phyloP scores from a whole-genome alignment of 108 stramenopile genomes.

The Pseudonitzschia delicatissima region DNA sequence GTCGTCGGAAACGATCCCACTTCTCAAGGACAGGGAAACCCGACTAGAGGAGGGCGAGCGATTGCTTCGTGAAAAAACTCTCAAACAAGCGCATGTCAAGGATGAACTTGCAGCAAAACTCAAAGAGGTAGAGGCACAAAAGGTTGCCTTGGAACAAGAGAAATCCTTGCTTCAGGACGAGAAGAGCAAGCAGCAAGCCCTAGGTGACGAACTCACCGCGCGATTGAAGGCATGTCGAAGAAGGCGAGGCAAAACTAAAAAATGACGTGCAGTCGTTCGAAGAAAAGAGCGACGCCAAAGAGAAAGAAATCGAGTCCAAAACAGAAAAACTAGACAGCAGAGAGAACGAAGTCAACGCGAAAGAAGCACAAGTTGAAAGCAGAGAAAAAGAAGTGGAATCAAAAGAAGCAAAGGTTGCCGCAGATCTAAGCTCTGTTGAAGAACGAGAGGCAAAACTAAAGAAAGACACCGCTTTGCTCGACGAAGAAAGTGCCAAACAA shows the following conservation, averaged over 20 bases:
- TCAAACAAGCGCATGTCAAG: not conserved
- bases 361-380: not conserved
- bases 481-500: not conserved
- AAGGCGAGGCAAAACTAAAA: not conserved
- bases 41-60: not conserved
- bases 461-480: not conserved
- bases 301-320: too few relatives aligned
- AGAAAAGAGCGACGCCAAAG: not conserved
- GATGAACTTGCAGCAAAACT: not conserved
- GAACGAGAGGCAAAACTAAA: not conserved
- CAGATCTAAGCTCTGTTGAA: conserved; percentile 7
- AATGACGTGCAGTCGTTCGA: not conserved
- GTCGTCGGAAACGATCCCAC: not conserved
- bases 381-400: not conserved
- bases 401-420: not conserved
- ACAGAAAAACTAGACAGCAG: not conserved
- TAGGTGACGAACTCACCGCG: not conserved
- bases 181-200: not conserved
- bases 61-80: not conserved
- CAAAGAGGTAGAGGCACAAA: not conserved
- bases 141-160: not conserved
- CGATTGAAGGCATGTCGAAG: not conserved
- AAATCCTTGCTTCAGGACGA: not conserved
- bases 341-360: not conserved
- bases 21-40: not conserved